These are phyloP conservation scores for Mucor ambiguus DNA, from an alignment of 371 early-diverging fungal species.

Conservation along the genomic window DNA sequence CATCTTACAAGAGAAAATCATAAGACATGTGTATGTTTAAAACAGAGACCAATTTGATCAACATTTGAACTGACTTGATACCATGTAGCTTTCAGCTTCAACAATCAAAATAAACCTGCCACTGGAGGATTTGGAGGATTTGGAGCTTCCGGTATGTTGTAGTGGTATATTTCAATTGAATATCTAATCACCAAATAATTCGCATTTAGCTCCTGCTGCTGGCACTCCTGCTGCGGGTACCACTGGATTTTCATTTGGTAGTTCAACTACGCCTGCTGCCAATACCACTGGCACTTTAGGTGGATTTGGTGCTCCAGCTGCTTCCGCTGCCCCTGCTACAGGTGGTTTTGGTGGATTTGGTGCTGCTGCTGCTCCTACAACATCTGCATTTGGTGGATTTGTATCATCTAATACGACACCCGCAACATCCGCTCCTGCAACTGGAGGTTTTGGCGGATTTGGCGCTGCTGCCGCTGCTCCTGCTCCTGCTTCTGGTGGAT, in stretches of 20 bases:
- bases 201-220: conserved; percentile 5
- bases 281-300: conserved; percentile 26
- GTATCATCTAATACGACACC: neutral
- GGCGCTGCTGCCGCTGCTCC: conserved; percentile 7
- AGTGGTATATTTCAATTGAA: neutral
- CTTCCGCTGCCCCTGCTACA: conserved; percentile 20
- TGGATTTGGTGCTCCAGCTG: conserved; percentile 31
- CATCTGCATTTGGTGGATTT: conserved; percentile 18
- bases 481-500: conserved; percentile 21
- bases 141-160: conserved; percentile 14
- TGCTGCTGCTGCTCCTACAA: conserved; percentile 10
- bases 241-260: conserved; percentile 25
- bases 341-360: conserved; percentile 30
- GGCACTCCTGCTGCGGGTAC: conserved; percentile 31
- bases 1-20: conserved; percentile 2
- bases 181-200: neutral
- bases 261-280: conserved; percentile 18
- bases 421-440: conserved; percentile 7
- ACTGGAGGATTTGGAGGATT: conserved; percentile 29
- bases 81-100: conserved; percentile 37
- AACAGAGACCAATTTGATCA: neutral
- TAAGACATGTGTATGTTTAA: conserved; percentile 5
- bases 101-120: conserved; percentile 34
- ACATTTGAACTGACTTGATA: neutral
- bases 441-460: conserved; percentile 15